phyloP scores from a whole-genome alignment of 257 asterid genomes.

The Solanum lycopersicoides region DNA sequence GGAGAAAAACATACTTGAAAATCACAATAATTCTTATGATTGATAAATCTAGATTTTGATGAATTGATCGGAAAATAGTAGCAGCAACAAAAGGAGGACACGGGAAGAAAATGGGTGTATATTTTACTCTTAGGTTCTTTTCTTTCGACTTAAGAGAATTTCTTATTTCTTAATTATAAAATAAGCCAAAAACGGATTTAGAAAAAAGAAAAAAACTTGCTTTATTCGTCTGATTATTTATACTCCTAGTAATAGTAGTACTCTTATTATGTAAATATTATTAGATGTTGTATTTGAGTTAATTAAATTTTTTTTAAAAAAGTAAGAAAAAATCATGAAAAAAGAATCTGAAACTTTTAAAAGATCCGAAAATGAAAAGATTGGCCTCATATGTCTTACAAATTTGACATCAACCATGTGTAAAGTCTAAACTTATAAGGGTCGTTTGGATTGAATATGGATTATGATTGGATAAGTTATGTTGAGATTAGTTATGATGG shows the following conservation, averaged over 20 bases:
- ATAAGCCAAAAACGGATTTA: neutral
- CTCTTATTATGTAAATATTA: neutral
- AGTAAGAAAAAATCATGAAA: neutral
- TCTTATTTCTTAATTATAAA: neutral
- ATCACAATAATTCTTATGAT: neutral
- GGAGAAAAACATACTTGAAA: conserved; percentile 54
- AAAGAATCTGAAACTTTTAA: neutral
- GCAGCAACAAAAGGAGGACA: neutral
- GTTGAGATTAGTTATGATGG: too few relatives aligned
- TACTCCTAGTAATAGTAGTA: neutral
- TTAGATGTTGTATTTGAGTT: too few relatives aligned
- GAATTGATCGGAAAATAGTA: neutral
- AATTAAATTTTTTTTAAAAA: too few relatives aligned
- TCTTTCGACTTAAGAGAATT: neutral
- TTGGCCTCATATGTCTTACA: neutral
- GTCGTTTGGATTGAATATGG: too few relatives aligned
- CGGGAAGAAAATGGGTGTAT: neutral
- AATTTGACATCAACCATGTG: neutral
- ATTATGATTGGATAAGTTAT: too few relatives aligned
- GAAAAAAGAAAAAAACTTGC: neutral
- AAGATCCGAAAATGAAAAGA: neutral
- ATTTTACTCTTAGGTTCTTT: neutral
- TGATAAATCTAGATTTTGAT: neutral
- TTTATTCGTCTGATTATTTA: neutral
- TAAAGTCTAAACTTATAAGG: neutral